Evolutionary conservation across 202 grass and related monocot species (phyloP), one percentile per base, ranked within the genome.

Genomic region (Digitaria exilis): DNA sequence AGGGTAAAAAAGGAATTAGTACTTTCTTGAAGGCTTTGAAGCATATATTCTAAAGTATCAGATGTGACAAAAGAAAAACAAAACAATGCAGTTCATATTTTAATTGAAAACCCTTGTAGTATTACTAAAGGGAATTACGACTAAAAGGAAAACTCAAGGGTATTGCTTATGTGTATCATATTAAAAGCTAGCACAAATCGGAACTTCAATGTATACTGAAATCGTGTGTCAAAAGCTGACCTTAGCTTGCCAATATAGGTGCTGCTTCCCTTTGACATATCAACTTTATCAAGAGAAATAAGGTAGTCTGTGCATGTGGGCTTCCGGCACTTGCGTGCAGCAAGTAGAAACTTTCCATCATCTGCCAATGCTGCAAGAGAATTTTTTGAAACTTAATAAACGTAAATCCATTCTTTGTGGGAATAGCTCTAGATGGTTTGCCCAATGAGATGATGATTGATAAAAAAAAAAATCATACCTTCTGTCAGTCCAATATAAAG

Each of bases 241-340:
- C 96, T 99, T 83, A 99, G 81, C 87, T 96, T 99, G 62, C 96
- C 96, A 76, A 98, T 84, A 61, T 94, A 99, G 79, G 89, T 92
- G 55, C 81, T 65, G 85, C 89, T 94, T 62, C 89, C 91, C 79
- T 90, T 99, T 76, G 96, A 92, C 83, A 96, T 87, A 55, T 92
- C 93, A 84, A 73, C 67, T 68, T 61, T 85, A 79, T 91, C 82
- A 61, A 99, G 70, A 52, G 89, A 96, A 76, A 99, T 99, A 18
- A 99, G 84, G 75, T 96, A 96, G 75, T 99, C 96, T 29, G 93
- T 96, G 76, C 89, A 96, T 76, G 91, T 96, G 75, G 93, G 81
- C 65, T 92, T 90, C 32, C 96, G 84, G 75, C 79, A 84, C 87
- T 96, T 99, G 69, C 96, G 89, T 55, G 96, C 96, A 90, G 84